These are phyloP conservation scores for Alternaria sp. DNA, from an alignment of 2,329 filamentous ascomycete genomes.

Conservation along the genomic window DNA sequence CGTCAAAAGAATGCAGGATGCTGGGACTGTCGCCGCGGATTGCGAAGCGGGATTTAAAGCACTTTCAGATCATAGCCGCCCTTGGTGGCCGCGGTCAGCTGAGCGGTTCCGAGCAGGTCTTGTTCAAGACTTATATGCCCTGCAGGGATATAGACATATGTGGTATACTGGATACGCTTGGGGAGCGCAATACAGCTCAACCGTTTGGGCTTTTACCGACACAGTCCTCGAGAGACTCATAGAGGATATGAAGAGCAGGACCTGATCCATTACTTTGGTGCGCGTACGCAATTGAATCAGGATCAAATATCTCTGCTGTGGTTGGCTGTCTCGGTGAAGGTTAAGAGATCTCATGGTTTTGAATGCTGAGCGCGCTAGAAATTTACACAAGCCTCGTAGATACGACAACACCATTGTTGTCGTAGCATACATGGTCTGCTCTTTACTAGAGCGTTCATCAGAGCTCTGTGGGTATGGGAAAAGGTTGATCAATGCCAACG, in stretches of 20 bases:
- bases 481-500: background rate
- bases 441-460: background rate
- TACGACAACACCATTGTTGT: background rate
- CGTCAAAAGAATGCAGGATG: conserved; percentile 10
- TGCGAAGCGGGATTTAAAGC: conserved; percentile 19
- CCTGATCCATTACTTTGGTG: background rate
- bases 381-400: background rate
- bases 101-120: conserved; percentile 21
- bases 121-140: conserved; percentile 24
- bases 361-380: too few relatives aligned
- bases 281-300: background rate
- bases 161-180: conserved; percentile 30
- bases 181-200: conserved; percentile 26
- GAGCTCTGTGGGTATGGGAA: background rate
- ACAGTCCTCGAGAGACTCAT: conserved; percentile 22
- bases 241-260: background rate
- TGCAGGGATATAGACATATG: conserved; percentile 26
- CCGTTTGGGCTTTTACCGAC: conserved; percentile 29
- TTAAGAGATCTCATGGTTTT: background rate
- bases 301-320: background rate
- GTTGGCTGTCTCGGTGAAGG: too few relatives aligned
- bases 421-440: background rate
- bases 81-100: conserved; percentile 14
- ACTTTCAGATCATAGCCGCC: conserved; percentile 21
- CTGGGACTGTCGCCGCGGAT: conserved; percentile 8